Conservation (phyloP, 1,139 yeast species). For the Kodamaea anthophila region DNA sequence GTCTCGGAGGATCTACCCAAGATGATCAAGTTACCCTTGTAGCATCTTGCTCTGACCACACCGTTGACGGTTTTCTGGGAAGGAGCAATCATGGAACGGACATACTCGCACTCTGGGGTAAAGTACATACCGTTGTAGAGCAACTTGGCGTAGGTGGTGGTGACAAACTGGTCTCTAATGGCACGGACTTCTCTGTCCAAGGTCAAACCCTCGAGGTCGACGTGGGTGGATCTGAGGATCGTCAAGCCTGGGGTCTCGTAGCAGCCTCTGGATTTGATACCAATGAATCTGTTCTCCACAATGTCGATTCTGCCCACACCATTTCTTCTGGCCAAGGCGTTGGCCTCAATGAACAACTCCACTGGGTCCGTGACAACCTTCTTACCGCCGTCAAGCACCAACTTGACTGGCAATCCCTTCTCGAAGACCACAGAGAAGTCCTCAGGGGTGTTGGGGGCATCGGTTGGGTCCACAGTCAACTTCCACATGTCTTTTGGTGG, state of each 20-base stretch:
- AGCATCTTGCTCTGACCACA: constrained; percentile 86
- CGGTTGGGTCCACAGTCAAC: constrained; percentile 89
- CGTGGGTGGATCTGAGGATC: constrained; percentile 84
- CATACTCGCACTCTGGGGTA: constrained; percentile 96
- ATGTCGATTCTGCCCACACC: constrained; percentile 99
- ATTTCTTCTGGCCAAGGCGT: constrained; percentile 94
- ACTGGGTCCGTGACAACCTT: constrained; percentile 73
- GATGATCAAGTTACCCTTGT: constrained; percentile 81
- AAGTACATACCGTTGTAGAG: constrained; percentile 96
- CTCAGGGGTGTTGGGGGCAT: constrained; percentile 93
- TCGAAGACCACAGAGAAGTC: constrained; percentile 75
- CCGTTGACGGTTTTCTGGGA: constrained; percentile 96
- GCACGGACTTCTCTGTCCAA: constrained; percentile 97
- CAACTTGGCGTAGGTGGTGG: constrained; percentile 83
- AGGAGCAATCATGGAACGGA: constrained; percentile 87
- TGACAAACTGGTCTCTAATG: constrained; percentile 91
- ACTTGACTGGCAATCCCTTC: constrained; percentile 83
- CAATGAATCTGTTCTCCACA: constrained; percentile 97
- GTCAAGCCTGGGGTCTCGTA: constrained; percentile 99
- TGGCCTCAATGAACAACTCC: constrained; percentile 87
- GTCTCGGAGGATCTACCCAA: constrained; percentile 94
- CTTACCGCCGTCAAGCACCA: constrained; percentile 59
- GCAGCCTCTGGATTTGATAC: constrained; percentile 98
- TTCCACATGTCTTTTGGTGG: constrained; percentile 99
- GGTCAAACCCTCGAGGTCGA: constrained; percentile 94